A percentile compares a stretch with the other conserved stretches of the same genome.
These are phyloP conservation scores for Prunus campanulata DNA, from an alignment of 306 rosid genomes.

Conservation along the genomic window DNA sequence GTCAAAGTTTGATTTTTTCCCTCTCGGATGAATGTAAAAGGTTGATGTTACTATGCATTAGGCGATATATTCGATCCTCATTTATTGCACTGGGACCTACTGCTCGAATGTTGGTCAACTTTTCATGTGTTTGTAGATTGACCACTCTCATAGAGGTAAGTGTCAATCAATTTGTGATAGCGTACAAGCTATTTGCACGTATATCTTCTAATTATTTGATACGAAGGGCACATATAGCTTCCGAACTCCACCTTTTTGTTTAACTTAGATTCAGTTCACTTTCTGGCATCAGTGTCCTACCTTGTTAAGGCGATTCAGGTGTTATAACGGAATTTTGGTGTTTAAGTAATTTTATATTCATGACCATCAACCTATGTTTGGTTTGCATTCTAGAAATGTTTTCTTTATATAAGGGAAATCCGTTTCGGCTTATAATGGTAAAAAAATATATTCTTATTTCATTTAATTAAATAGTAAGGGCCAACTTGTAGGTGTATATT, in stretches of 20 bases:
- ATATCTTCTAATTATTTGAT: not conserved
- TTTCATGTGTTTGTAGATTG: not conserved
- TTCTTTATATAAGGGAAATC: not conserved
- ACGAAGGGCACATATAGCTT: not conserved
- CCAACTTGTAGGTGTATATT: not conserved
- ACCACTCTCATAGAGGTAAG: not conserved
- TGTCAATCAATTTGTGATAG: not conserved
- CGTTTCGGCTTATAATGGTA: not conserved
- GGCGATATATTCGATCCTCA: not conserved
- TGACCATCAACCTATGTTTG: not conserved
- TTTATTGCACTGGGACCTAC: not conserved
- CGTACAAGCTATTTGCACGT: not conserved
- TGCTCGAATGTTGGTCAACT: not conserved
- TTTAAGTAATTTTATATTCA: not conserved
- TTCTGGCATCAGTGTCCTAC: not conserved
- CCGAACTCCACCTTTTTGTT: not conserved
- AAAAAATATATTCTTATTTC: not conserved
- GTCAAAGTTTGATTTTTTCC: not conserved
- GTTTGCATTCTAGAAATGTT: not conserved
- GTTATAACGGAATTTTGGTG: not conserved
- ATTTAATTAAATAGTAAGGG: not conserved
- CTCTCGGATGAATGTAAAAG: not conserved
- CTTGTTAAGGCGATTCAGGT: not conserved
- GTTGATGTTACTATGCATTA: not conserved
- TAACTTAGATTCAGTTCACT: not conserved